Base-by-base conservation (phyloP, 208 protist genomes). In the Leishmania mexicana region DNA sequence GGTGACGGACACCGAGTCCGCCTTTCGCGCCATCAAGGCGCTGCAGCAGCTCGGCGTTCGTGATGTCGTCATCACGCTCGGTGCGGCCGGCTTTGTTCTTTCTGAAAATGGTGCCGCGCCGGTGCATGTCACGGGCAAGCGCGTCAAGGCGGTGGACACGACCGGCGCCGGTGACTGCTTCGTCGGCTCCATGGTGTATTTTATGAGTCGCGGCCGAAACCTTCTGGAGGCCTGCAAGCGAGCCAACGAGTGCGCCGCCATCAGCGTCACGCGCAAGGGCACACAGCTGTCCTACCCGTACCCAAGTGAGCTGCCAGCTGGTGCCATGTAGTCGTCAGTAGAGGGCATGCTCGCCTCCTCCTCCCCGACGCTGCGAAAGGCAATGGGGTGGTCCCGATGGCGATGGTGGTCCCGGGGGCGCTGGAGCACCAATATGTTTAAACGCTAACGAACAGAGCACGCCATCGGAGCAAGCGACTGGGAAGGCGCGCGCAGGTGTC, bases 111-210 rank as follows among this genome's bases (percentile, higher is more conserved):
- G 88, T 31, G 75, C 77, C 7, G 60, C 84, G 38, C 87, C 90
- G 17, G 71, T 89, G 54, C 85, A 95, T 81, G 81, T 87, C 60
- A 65, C 83, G 47, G 90, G 85, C 13, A 90, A 92, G 70, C 83
- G 79, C n/a, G 92, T 98, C 45, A 93, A 97, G 85, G 94, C 96
- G 7, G 92, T 98, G 15, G 97, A 99, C 89, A 97, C 97, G 19
- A 98, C 97, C 6, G 96, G 97, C 53, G 96, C 97, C 3, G 97
- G 97, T 45, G 97, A 99, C 88, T 97, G 90, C 89, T 99, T 98
- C 74, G 92, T 98, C 13, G 97, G 97, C 5, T 89, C 92, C 47
- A 94, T 98, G 89, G 88, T 93, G n/a, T 97, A 92, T 87, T 98
- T 96, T 80, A 74, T 98, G 76, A 92, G 87, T 62, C 83, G 76